phyloP scores from a whole-genome alignment of 371 early-diverging fungal species.

The Blastocladiella emersonii region DNA sequence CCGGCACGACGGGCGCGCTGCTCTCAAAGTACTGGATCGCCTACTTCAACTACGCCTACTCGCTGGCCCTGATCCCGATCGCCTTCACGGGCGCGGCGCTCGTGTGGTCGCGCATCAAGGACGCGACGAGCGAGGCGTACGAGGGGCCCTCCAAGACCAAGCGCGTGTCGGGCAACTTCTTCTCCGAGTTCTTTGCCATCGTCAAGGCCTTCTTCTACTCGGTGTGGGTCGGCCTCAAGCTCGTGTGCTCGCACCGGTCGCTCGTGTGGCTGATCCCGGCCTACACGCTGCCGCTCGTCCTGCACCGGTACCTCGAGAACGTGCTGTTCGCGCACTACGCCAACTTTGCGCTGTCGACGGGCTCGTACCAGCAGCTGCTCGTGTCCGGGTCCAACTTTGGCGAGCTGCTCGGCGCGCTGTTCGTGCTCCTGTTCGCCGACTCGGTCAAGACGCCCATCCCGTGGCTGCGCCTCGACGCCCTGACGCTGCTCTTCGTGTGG shows the following conservation, averaged over 20 bases:
- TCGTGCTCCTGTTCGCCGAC: conserved; percentile 26
- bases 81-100: conserved; percentile 21
- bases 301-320: conserved; percentile 36
- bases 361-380: conserved; percentile 23
- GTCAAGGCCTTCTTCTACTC: conserved; percentile 22
- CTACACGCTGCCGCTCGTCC: conserved; percentile 32
- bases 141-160: too few species aligned
- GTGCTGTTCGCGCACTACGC: conserved; percentile 27
- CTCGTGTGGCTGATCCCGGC: conserved; percentile 35
- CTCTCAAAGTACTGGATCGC: conserved; percentile 23
- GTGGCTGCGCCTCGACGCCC: too few species aligned
- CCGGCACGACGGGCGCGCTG: conserved; percentile 36
- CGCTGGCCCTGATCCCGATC: conserved; percentile 27
- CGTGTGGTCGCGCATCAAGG: conserved; percentile 16
- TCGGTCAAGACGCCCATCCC: conserved; percentile 27
- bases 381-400: conserved; percentile 32
- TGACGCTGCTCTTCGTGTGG: conserved; percentile 26
- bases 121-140: too few species aligned
- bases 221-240: conserved; percentile 19
- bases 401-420: conserved; percentile 30
- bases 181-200: too few species aligned
- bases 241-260: conserved; percentile 26
- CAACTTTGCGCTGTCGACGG: conserved; percentile 19
- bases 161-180: not conserved
- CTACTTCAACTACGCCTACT: conserved; percentile 22